Percentiles rank a stretch among this genome's conserved stretches.
phyloP scores from a whole-genome alignment of 176 grass and related monocot species.

The Triticum monococcum region DNA sequence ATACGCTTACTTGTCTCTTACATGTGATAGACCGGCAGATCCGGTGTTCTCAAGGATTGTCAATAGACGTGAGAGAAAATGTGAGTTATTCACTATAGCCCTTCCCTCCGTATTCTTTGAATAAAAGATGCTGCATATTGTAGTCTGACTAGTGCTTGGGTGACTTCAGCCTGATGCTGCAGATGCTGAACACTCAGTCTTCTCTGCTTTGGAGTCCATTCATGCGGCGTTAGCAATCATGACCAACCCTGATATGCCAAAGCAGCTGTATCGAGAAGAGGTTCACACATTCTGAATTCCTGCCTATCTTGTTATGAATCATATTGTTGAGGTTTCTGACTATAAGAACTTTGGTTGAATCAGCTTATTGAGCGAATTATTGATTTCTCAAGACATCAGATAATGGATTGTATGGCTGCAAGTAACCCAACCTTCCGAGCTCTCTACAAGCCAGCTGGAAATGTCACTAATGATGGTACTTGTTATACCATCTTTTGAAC shows the following conservation, averaged over 20 bases:
- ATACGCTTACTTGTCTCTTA: conserved; percentile 67
- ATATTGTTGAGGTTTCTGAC: conserved; percentile 24
- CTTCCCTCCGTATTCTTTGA: neutral
- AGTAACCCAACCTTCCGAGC: conserved; percentile 75
- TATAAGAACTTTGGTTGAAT: conserved; percentile 27
- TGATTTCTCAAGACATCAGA: conserved; percentile 95
- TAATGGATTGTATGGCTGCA: conserved; percentile 84
- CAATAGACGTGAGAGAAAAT: conserved; percentile 78
- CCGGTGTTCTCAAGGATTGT: conserved; percentile 87
- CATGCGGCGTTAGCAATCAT: conserved; percentile 92
- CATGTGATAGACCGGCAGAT: conserved; percentile 90
- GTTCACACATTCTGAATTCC: conserved; percentile 34
- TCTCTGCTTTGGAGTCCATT: conserved; percentile 85
- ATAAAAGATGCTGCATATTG: conserved; percentile 28
- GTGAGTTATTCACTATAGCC: conserved; percentile 47
- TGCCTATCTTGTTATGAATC: conserved; percentile 16
- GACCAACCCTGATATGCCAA: conserved; percentile 91
- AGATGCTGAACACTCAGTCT: conserved; percentile 72
- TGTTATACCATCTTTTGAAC: conserved; percentile 14
- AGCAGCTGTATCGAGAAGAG: conserved; percentile 96
- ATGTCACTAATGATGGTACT: conserved; percentile 64
- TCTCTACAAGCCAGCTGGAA: conserved; percentile 85
- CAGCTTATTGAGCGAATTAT: conserved; percentile 98
- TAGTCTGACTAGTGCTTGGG: conserved; percentile 41
- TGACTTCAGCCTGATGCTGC: conserved; percentile 55